phyloP scores from a whole-genome alignment of 495 filamentous ascomycete genomes.

The Neohortaea acidophila region DNA sequence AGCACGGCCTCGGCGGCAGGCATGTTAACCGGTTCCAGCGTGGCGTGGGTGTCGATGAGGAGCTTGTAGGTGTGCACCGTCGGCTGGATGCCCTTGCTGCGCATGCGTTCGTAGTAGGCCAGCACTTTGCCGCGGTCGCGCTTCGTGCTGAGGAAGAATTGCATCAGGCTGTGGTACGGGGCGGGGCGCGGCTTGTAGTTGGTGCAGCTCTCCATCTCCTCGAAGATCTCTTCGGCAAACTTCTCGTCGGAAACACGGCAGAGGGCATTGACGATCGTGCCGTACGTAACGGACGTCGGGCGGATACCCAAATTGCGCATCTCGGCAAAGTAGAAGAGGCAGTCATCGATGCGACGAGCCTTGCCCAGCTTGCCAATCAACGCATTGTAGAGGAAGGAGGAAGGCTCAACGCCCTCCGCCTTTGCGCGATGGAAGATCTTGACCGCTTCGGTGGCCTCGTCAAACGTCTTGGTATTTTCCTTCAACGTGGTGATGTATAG shows the following conservation, averaged over 20 bases:
- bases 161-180: constrained; percentile 97
- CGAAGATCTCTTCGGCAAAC: constrained; percentile 93
- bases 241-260: constrained; percentile 95
- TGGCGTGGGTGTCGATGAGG: constrained; percentile 87
- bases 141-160: constrained; percentile 97
- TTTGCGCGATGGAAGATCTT: constrained; percentile 93
- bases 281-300: constrained; percentile 93
- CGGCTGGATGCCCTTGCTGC: constrained; percentile 67
- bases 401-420: constrained; percentile 85
- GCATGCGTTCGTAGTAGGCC: constrained; percentile 92
- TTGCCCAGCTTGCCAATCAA: constrained; percentile 97
- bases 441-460: constrained; percentile 90
- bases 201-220: constrained; percentile 97
- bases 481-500: constrained; percentile 97
- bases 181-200: constrained; percentile 97
- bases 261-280: constrained; percentile 92
- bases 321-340: constrained; percentile 91
- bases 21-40: constrained; percentile 86
- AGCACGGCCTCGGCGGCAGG: constrained; percentile 73
- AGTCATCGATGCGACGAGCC: constrained; percentile 92
- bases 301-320: constrained; percentile 89
- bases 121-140: constrained; percentile 86
- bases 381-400: constrained; percentile 95
- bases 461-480: constrained; percentile 90
- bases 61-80: constrained; percentile 96